Evolutionary conservation across 495 filamentous ascomycete genomes (phyloP).

Genomic region (Lasiosphaeria hispida): DNA sequence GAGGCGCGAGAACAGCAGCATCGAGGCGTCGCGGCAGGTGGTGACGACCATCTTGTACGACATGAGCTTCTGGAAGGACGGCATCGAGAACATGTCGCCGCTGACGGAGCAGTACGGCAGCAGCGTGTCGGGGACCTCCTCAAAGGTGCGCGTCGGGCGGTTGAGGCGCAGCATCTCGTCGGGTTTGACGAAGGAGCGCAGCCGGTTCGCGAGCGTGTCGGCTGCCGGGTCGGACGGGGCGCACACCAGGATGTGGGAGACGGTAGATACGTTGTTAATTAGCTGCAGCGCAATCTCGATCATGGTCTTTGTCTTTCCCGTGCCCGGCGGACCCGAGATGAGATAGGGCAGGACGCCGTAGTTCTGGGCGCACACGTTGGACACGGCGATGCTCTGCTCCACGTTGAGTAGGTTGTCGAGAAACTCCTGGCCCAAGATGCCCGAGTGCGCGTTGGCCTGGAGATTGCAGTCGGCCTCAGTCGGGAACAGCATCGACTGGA

Average conservation of each 20-base stretch:
- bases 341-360: conserved; percentile 52
- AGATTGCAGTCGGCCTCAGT: conserved; percentile 36
- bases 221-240: conserved; percentile 57
- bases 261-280: conserved; percentile 14
- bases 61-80: conserved; percentile 51
- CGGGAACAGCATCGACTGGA: conserved; percentile 52
- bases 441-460: conserved; percentile 39
- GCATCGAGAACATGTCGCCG: conserved; percentile 46
- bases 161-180: conserved; percentile 49
- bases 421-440: conserved; percentile 28
- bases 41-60: conserved; percentile 49
- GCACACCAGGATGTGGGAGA: conserved; percentile 52
- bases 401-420: conserved; percentile 48
- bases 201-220: conserved; percentile 49
- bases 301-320: conserved; percentile 56
- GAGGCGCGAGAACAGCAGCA: conserved; percentile 49
- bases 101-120: conserved; percentile 49
- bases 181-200: conserved; percentile 40
- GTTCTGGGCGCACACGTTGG: conserved; percentile 41
- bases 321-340: conserved; percentile 54
- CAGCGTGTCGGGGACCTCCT: conserved; percentile 46
- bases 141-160: conserved; percentile 43
- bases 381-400: conserved; percentile 51
- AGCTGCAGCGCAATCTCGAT: conserved; percentile 48
- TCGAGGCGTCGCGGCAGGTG: conserved; percentile 48